Evolutionary conservation across 2,329 filamentous ascomycete genomes (phyloP).

Genomic region (Fusarium annulatum): DNA sequence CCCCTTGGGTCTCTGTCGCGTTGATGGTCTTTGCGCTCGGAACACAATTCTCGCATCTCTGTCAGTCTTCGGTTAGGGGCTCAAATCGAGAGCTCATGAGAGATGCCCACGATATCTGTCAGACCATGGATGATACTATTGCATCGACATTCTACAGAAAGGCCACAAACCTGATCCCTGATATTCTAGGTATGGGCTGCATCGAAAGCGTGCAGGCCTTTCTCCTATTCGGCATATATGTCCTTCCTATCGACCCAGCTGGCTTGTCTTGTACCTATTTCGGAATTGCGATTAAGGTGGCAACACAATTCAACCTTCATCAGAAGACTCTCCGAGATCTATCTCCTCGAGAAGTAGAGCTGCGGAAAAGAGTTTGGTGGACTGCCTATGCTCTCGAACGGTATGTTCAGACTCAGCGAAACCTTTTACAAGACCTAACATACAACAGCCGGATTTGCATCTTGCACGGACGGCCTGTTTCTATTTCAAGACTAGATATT

Average conservation of each 20-base stretch:
- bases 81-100: neutral
- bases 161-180: slow-evolving; percentile 23
- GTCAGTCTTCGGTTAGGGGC: neutral
- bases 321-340: neutral
- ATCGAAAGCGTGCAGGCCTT: slow-evolving; percentile 38
- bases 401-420: neutral
- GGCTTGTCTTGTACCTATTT: slow-evolving; percentile 40
- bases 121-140: slow-evolving; percentile 29
- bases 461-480: slow-evolving; percentile 35
- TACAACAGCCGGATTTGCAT: slow-evolving; percentile 29
- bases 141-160: slow-evolving; percentile 29
- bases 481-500: slow-evolving; percentile 26
- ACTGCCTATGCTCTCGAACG: slow-evolving; percentile 38
- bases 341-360: neutral
- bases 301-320: slow-evolving; percentile 35
- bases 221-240: slow-evolving; percentile 34
- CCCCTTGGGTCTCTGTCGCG: slow-evolving; percentile 35
- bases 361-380: slow-evolving; percentile 41
- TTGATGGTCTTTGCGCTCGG: slow-evolving; percentile 41
- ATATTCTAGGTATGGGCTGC: slow-evolving; percentile 28
- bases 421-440: neutral
- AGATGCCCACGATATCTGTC: slow-evolving; percentile 20
- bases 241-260: slow-evolving; percentile 33
- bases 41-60: slow-evolving; percentile 34
- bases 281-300: slow-evolving; percentile 36